Evolutionary conservation across 768 basidiomycete species (phyloP).

Genomic region (Arthromyces matolae): DNA sequence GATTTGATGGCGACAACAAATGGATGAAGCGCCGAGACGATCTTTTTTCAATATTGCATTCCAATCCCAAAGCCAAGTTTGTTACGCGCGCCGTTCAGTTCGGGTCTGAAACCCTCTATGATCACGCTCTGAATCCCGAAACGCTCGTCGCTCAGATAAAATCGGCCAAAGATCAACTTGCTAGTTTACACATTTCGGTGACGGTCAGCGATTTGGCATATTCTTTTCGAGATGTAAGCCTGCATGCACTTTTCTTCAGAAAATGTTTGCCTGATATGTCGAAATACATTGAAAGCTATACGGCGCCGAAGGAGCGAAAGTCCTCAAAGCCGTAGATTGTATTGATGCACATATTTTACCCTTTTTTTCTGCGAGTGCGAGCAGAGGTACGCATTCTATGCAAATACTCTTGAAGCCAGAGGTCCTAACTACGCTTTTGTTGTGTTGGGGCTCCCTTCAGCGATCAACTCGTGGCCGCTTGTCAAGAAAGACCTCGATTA

Average conservation of each 20-base stretch:
- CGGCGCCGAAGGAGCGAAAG: conserved; percentile 40
- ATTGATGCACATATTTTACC: conserved; percentile 71
- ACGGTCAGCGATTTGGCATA: conserved; percentile 67
- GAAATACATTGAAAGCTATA: conserved; percentile 24
- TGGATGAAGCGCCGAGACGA: conserved; percentile 54
- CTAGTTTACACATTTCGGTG: conserved; percentile 53
- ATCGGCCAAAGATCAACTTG: conserved; percentile 45
- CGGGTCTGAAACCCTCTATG: conserved; percentile 70
- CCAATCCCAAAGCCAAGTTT: conserved; percentile 60
- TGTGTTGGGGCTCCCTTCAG: no score
- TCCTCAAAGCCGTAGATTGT: conserved; percentile 56
- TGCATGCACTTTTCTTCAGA: neutral
- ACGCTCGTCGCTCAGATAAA: conserved; percentile 50
- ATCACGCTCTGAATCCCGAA: conserved; percentile 46
- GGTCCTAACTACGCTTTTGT: no score
- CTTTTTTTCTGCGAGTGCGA: conserved; percentile 57
- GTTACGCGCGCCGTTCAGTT: conserved; percentile 68
- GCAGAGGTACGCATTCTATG: conserved; percentile 38
- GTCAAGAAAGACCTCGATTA: conserved; percentile 58
- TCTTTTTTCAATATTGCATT: conserved; percentile 49
- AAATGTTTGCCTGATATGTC: neutral
- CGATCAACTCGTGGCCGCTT: conserved; percentile 58
- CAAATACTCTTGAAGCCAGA: no score
- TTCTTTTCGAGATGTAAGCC: conserved; percentile 43
- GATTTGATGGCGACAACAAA: conserved; percentile 40